phyloP scores from a whole-genome alignment of 495 filamentous ascomycete species.

The Terfezia claveryi region DNA sequence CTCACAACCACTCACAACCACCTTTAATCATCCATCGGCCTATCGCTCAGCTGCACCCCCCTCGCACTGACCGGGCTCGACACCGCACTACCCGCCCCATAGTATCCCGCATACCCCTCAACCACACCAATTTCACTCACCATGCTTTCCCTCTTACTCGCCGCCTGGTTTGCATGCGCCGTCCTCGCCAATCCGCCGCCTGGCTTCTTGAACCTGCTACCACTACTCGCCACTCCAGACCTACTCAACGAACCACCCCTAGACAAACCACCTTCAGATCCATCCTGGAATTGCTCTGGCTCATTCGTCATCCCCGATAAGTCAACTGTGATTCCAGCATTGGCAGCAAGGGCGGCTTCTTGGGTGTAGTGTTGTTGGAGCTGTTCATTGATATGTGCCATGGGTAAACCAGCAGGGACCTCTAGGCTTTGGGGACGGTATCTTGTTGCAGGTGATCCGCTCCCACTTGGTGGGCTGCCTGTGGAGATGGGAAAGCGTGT shows the following conservation, averaged over 20 bases:
- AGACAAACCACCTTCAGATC: conserved; percentile 1
- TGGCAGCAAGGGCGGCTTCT: not conserved
- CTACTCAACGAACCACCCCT: conserved; percentile 19
- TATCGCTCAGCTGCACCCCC: conserved; percentile 65
- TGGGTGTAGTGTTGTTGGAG: conserved; percentile 9
- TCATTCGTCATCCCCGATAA: conserved; percentile 13
- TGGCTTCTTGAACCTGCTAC: conserved; percentile 18
- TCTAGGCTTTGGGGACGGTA: conserved; percentile 27
- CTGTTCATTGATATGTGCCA: not conserved
- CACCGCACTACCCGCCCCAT: conserved; percentile 5
- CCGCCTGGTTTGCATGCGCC: conserved; percentile 13
- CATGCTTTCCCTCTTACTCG: conserved; percentile 24
- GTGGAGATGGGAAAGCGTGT: conserved; percentile 73
- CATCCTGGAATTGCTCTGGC: conserved; percentile 16
- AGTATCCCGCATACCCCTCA: not conserved
- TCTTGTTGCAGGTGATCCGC: conserved; percentile 24
- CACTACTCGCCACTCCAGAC: conserved; percentile 15
- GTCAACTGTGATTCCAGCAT: conserved; percentile 5
- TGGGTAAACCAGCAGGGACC: conserved; percentile 29
- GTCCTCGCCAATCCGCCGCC: not conserved
- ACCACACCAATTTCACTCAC: conserved; percentile 16
- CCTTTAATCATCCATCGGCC: conserved; percentile 50
- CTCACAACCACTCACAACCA: not conserved
- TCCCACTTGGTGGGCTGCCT: conserved; percentile 30
- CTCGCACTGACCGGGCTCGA: conserved; percentile 18